Evolutionary conservation across 2,329 filamentous ascomycete species (phyloP), one percentile per base, ranked within the genome.

Genomic region (Ilyonectria robusta): DNA sequence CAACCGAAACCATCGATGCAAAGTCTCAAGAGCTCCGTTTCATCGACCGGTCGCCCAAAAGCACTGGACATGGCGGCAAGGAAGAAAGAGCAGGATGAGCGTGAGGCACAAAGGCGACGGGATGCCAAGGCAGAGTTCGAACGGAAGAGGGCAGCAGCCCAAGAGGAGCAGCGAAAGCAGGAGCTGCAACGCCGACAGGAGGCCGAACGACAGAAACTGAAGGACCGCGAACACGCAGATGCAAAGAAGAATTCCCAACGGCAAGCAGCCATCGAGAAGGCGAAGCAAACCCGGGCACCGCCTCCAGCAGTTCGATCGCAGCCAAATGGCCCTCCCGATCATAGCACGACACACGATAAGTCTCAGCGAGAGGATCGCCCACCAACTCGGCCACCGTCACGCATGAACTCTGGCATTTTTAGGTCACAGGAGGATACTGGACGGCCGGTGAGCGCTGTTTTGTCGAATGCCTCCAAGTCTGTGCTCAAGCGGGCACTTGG

Each of bases 31-130:
- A 72, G 72, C 6, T 76, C 80, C 0, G 89, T 69, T 19, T 72
- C 89, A n/a, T 87, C 90, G 35, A 85, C 84, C n/a, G 85, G 87
- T 2, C 89, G 91, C 58, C 88, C 91, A 0, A 93, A 92, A 77
- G 92, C 93, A 2, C 83, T 95, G 23, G 90, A 95, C 60, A 85
- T 92, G 54, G 93, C 92, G 2, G 92, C 93, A 44, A 92, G 91
- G 76, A 95, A 94, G 80, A 95, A 92, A 77, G 94, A 97, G 78
- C 92, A 91, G 78, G 94, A 97, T 74, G 94, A 97, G 77, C 89
- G 91, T 54, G 93, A 94, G 70, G 89, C 90, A 15, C 91, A 94
- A 75, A 89, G 91, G 56, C 95, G 94, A 76, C 91, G 91, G 9
- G 93, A 97, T 21, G 91, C 92, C 42, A 97, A 97, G 81, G 88